Conservation (phyloP, 225 moss, liverwort and hornwort species). For the Polytrichum formosum region DNA sequence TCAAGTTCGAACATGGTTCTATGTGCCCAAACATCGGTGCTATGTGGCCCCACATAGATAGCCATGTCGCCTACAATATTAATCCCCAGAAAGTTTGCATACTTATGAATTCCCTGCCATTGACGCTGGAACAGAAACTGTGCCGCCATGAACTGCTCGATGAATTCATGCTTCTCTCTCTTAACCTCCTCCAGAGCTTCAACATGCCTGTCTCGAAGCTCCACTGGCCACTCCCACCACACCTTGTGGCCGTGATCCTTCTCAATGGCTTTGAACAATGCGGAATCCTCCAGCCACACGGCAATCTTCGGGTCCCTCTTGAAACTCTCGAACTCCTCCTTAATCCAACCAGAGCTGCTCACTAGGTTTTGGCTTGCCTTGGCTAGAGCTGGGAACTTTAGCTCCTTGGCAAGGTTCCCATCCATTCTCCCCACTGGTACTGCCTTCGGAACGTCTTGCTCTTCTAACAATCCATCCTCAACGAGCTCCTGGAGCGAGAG, state of each 20-base stretch:
- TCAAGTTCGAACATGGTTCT: slow-evolving; percentile 13
- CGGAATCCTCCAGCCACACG: slow-evolving; percentile 60
- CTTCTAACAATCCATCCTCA: slow-evolving; percentile 53
- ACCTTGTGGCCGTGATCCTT: slow-evolving; percentile 17
- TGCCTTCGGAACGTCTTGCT: slow-evolving; percentile 45
- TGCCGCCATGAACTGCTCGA: slow-evolving; percentile 40
- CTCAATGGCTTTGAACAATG: slow-evolving; percentile 59
- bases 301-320: slow-evolving; percentile 39
- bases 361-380: slow-evolving; percentile 54
- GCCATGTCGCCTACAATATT: slow-evolving; percentile 63
- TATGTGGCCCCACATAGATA: slow-evolving; percentile 60
- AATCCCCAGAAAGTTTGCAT: slow-evolving; percentile 52
- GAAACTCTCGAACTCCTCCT: slow-evolving; percentile 52
- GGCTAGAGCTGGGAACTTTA: slow-evolving; percentile 47
- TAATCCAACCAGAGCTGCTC: slow-evolving; percentile 34
- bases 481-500: slow-evolving; percentile 61
- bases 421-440: slow-evolving; percentile 43
- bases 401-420: slow-evolving; percentile 35
- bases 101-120: slow-evolving; percentile 59
- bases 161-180: slow-evolving; percentile 36
- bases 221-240: slow-evolving; percentile 61
- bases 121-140: slow-evolving; percentile 65
- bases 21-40: slow-evolving; percentile 65
- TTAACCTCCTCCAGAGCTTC: slow-evolving; percentile 32
- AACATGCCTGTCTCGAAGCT: slow-evolving; percentile 43